Percentiles rank a stretch among this genome's conserved stretches.
Conservation (phyloP, 1,284 basidiomycete genomes). For the Cutaneotrichosporon cutaneum region DNA sequence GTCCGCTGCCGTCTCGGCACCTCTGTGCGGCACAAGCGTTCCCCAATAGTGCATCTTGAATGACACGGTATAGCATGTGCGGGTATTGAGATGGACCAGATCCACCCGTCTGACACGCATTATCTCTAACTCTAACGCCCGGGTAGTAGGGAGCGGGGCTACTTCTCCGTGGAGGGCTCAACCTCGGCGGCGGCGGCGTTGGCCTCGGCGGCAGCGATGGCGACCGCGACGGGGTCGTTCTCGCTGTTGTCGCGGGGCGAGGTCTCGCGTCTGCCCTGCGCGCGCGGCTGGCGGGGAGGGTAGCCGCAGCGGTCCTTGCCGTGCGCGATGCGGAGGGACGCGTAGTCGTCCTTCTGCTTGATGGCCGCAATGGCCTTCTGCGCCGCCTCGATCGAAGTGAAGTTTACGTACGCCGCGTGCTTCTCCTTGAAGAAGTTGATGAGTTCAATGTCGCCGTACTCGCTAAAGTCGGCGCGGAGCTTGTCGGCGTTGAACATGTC, state of each 20-base stretch:
- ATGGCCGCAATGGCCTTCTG: conserved; percentile 93
- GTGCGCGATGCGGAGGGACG: conserved; percentile 77
- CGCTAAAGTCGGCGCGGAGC: conserved; percentile 81
- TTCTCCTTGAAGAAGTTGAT: conserved; percentile 94
- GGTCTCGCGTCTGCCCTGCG: conserved; percentile 19
- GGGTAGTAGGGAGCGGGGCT: background rate
- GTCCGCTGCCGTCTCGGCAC: too few relatives aligned
- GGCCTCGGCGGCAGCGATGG: conserved; percentile 29
- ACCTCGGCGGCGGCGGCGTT: conserved; percentile 4
- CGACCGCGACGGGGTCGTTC: conserved; percentile 25
- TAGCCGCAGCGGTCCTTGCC: conserved; percentile 89
- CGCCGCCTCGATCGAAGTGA: conserved; percentile 84
- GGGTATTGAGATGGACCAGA: conserved; percentile 11
- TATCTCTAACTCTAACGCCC: conserved; percentile 7
- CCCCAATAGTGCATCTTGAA: background rate
- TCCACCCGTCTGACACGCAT: conserved; percentile 7
- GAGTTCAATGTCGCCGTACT: conserved; percentile 88
- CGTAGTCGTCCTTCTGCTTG: conserved; percentile 76
- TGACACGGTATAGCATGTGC: conserved; percentile 12
- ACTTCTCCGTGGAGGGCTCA: background rate
- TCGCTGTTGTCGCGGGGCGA: conserved; percentile 19
- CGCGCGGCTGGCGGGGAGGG: conserved; percentile 33
- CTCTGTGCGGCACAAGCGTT: too few relatives aligned
- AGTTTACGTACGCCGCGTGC: conserved; percentile 95
- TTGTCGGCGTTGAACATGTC: conserved; percentile 80